Conservation (phyloP, 1,139 yeast species). For the Magnusiomyces sp. region DNA sequence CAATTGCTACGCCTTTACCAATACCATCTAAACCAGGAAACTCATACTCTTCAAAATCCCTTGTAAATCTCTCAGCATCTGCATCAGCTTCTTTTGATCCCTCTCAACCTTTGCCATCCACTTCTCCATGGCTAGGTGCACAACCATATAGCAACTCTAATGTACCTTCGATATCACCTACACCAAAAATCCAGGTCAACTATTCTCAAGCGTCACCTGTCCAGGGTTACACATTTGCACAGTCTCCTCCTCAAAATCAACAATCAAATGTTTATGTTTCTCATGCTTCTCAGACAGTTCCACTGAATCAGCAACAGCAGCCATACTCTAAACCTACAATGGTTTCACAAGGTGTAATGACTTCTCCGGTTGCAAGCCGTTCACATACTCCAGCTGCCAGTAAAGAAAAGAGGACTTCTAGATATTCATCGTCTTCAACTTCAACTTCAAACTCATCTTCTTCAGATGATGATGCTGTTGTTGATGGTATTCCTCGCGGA, state of each 20-base stretch:
- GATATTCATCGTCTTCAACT: constrained; percentile 1
- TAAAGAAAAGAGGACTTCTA: background rate
- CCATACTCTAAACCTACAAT: background rate
- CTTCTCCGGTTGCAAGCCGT: constrained; percentile 10
- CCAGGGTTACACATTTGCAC: background rate
- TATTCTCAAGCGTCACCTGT: background rate
- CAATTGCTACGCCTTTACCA: background rate
- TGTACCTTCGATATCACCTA: constrained; percentile 7
- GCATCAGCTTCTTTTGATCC: constrained; percentile 4
- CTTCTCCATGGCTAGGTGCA: background rate
- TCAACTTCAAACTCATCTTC: constrained; percentile 12
- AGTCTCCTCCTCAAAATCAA: background rate
- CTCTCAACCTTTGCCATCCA: background rate
- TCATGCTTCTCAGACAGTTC: background rate
- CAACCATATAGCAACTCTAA: background rate
- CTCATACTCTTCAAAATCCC: background rate
- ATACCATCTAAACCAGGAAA: background rate
- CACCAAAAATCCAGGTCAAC: constrained; percentile 3
- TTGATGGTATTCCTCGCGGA: background rate
- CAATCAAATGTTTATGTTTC: background rate
- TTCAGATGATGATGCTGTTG: constrained; percentile 8
- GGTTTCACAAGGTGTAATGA: constrained; percentile 8
- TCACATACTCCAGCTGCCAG: constrained; percentile 10
- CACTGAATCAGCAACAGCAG: constrained; percentile 1
- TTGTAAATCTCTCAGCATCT: background rate